Base-by-base conservation (phyloP, 2,329 filamentous ascomycete genomes). In the Tolypocladium tundrense region DNA sequence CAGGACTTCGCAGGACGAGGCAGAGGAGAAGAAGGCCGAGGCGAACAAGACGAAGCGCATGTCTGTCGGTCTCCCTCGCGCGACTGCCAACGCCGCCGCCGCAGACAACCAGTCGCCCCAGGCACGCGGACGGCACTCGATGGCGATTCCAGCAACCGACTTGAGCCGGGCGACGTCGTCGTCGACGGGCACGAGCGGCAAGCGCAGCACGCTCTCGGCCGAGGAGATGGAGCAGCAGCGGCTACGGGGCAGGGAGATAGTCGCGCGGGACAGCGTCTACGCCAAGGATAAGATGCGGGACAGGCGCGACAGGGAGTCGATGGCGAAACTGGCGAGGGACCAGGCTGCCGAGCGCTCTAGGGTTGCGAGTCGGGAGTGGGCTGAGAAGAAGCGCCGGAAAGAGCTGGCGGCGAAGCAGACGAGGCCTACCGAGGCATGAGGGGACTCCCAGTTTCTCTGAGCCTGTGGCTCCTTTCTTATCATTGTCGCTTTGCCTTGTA, bases 321-420 rank as follows among this genome's bases (percentile, higher is more conserved):
- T 76, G 42, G 78, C 83, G 16, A 82, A 79, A 64, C 65, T 74
- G 57, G 83, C 83, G 9, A 75, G 84, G 51, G 79, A 84, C 63
- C 75, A 84, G 64, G 84, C 84, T 31, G 83, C 84, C 11, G 83
- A 87, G 69, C 76, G 80, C 64, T 83, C 82, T 57, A 77, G 84
- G 57, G 74, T 77, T 66, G 76, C 80, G 59, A 82, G 82, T 62
- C 77, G 83, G 40, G 80, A 85, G 63, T 86, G 84, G 83, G 83
- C 83, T 13, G 82, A 85, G 66, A 84, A 79, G 70, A 79, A 81
- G 66, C 74, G 75, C 42, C 72, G 68, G 21, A 79, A 75, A 65
- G 71, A 72, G 57, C 53, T 62, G 48, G 63, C 65, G 33, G 52
- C 65, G 43, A 61, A 52, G 41, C 63, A 62, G 37, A 57, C 60